Evolutionary conservation across 306 rosid genomes (phyloP).

Genomic region (Ziziphus jujuba): DNA sequence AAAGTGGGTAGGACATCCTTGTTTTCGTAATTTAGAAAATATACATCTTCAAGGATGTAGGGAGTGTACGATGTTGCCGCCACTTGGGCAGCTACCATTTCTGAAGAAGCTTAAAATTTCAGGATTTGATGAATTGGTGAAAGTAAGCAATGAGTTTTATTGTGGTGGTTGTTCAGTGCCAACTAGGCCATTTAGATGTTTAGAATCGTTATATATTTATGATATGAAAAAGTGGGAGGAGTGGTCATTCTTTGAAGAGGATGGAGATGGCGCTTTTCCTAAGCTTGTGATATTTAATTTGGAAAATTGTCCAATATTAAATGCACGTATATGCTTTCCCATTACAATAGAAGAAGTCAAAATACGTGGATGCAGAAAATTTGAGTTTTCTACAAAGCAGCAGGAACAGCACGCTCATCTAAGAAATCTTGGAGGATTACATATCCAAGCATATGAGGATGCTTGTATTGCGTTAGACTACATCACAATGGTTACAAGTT

Average conservation of each 20-base stretch:
- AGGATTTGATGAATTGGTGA: not conserved
- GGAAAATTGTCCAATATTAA: not conserved
- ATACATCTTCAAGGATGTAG: not conserved
- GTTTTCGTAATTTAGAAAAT: not conserved
- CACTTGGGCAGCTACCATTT: slow-evolving; percentile 13
- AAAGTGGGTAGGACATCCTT: not conserved
- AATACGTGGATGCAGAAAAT: too few relatives aligned
- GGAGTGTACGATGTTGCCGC: not conserved
- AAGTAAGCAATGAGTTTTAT: too few relatives aligned
- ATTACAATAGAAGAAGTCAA: too few relatives aligned
- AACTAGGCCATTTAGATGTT: not conserved
- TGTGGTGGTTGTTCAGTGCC: not conserved
- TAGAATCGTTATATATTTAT: not conserved
- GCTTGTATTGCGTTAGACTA: too few relatives aligned
- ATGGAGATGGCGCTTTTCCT: not conserved
- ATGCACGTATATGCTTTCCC: not conserved
- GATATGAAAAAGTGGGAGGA: not conserved
- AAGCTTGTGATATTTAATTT: not conserved
- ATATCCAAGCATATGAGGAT: too few relatives aligned
- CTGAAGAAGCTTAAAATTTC: slow-evolving; percentile 4
- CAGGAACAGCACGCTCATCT: too few relatives aligned
- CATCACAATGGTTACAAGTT: too few relatives aligned
- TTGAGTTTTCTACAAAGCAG: too few relatives aligned
- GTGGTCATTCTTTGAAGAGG: not conserved
- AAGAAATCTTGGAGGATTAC: too few relatives aligned